Evolutionary conservation across 164 flowering plant species (phyloP), one percentile per base, ranked within the genome.

Genomic region (Paratinospora sagittata): DNA sequence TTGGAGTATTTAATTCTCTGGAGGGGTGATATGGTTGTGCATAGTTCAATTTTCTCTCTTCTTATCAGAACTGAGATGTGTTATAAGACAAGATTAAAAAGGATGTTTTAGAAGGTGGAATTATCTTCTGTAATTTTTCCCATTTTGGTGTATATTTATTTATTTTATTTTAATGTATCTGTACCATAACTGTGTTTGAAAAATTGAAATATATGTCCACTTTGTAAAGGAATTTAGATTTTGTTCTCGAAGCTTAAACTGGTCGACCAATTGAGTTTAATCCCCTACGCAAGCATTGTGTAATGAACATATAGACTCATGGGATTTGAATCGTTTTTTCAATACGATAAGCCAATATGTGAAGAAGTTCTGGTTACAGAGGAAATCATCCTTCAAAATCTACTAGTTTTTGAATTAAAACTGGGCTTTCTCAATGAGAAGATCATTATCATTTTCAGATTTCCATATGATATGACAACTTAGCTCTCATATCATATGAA

Each of bases 1-100:
- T 39, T 73, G 71, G 24, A 68, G 14, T 33, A 47, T 63, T 33
- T 24, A 60, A 45, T 7, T 65, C 33, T 73, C 47, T 65, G 57
- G 52, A 21, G 57, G n/a, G n/a, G 16, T 52, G 39, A 30, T 45
- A 65, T 47, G 67, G 63, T 62, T 74, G 68, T 69, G 37, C 26
- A 36, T 63, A 63, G 43, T 62, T 23, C 30, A 69, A 2, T 57
- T 34, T 43, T 21, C 39, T 55, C 11, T 23, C 58, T 67, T 19
- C 34, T 66, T 17, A n/a, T 16, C 11, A 30, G 14, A 43, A 5
- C 61, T 61, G 64, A 61, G n/a, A 12, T 12, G 12, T 65, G 52
- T 9, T 27, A 13, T 14, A 3, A 17, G n/a, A 57, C 19, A 12
- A 26, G 12, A 8, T n/a, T 34, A 16, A 11, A 66, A 16, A 71